Percentiles rank a stretch among this genome's conserved stretches.
These are phyloP conservation scores for Clavispora phyllophila DNA, from an alignment of 805 yeast species.

Conservation along the genomic window DNA sequence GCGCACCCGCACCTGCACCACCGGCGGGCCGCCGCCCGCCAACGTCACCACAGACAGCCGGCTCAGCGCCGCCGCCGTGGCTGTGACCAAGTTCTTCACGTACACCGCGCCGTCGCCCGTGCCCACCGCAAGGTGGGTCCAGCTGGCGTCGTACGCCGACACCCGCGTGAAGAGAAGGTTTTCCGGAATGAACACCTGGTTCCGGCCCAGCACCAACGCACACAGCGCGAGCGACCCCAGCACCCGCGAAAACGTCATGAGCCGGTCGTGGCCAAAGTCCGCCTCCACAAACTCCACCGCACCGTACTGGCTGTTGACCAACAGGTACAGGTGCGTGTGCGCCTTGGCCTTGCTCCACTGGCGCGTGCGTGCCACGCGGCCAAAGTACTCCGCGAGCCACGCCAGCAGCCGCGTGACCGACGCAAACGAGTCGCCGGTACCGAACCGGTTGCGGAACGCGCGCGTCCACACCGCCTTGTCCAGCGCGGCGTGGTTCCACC, in stretches of 20 bases:
- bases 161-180: constrained; percentile 14
- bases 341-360: constrained; percentile 38
- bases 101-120: constrained; percentile 24
- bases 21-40: constrained; percentile 37
- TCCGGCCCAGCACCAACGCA: constrained; percentile 29
- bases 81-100: constrained; percentile 29
- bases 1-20: constrained; percentile 36
- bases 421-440: constrained; percentile 34
- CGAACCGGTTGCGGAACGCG: constrained; percentile 38
- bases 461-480: constrained; percentile 46
- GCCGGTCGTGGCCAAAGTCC: constrained; percentile 21
- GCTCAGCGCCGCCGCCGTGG: constrained; percentile 25
- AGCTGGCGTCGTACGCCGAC: constrained; percentile 21
- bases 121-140: constrained; percentile 30
- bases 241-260: constrained; percentile 24
- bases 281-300: constrained; percentile 17
- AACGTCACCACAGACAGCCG: constrained; percentile 30
- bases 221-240: constrained; percentile 28
- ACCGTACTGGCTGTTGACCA: constrained; percentile 26
- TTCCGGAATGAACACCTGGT: constrained; percentile 36
- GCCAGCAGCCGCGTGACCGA: constrained; percentile 36
- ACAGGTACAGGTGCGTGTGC: constrained; percentile 22
- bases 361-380: constrained; percentile 28
- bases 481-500: constrained; percentile 42
- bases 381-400: constrained; percentile 47